Base-by-base conservation (phyloP, 2,329 filamentous ascomycete species). In the Penicillium crustosum region DNA sequence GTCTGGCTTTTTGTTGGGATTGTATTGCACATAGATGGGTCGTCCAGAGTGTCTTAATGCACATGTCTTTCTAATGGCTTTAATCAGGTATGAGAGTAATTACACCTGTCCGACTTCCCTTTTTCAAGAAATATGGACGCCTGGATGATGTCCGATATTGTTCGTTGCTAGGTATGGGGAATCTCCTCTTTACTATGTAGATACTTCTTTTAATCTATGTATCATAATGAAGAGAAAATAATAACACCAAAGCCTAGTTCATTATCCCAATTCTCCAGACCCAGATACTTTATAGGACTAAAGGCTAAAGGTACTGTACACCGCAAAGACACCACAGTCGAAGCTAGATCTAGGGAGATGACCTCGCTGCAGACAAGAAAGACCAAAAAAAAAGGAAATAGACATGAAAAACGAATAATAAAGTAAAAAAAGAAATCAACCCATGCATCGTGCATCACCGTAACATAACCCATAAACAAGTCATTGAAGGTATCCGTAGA, bases 221-320 rank as follows among this genome's bases (percentile, higher is more conserved):
- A 17, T 25, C 8, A 6, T 4, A 25, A 7, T 17, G 21, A 21
- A 23, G 6, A 51, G 6, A 33, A 27, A 23, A 27, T 10, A 13
- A 19, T 10, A 23, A 31, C 50, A 27, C 29, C 35, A 42, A 27
- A 45, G 29, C 17, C 29, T 36, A 29, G 12, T 51, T 53, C 17
- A 48, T 57, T 53, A 42, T 62, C 53, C 58, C 57, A 57, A 42
- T 58, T 59, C 57, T 55, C 57, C 57, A 44, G 48, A 53, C 38
- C 43, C 60, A 55, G 56, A 49, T 59, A 57, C 57, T 63, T 63
- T 60, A 25, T 43, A 43, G 44, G 25, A 31, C 19, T 25, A 54
- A 25, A 48, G 36, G 55, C 55, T 39, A 58, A 55, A 61, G 39
- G 55, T 66, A 67, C 59, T 60, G 53, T 68, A 65, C 62, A 68